A percentile compares a stretch with the other conserved stretches of the same genome.
These are phyloP conservation scores for Ploettnerulaceae sp. DNA, from an alignment of 2,329 filamentous ascomycete genomes.

Conservation along the genomic window DNA sequence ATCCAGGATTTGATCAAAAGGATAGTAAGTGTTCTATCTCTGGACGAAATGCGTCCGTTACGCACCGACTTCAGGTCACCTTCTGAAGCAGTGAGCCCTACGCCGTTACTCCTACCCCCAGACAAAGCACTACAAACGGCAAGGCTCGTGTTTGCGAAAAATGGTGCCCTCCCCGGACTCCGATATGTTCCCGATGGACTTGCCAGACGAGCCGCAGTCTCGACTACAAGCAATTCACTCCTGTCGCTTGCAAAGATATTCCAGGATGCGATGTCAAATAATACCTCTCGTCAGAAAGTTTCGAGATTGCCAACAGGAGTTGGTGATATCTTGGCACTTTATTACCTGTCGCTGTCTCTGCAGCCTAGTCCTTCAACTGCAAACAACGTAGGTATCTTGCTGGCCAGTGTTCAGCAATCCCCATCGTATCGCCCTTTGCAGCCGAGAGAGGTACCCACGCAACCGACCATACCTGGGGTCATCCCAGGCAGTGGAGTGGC, in stretches of 20 bases:
- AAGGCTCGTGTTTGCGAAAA: constrained; percentile 71
- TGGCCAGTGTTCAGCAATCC: constrained; percentile 85
- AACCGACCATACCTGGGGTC: constrained; percentile 67
- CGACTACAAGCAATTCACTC: constrained; percentile 92
- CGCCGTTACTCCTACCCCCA: constrained; percentile 73
- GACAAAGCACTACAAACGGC: constrained; percentile 80
- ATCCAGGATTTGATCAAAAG: constrained; percentile 75
- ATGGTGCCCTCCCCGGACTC: constrained; percentile 76
- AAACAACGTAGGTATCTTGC: constrained; percentile 94
- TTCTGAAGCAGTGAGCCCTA: constrained; percentile 6
- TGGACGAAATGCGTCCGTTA: constrained; percentile 39
- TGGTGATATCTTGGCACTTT: constrained; percentile 86
- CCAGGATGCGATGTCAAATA: constrained; percentile 85
- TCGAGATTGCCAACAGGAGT: constrained; percentile 68
- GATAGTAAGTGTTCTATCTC: constrained; percentile 66
- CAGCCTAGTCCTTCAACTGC: constrained; percentile 96
- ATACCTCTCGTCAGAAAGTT: constrained; percentile 39
- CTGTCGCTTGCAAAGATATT: constrained; percentile 96
- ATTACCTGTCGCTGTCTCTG: constrained; percentile 89
- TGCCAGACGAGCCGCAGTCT: constrained; percentile 73
- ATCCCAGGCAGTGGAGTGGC: constrained; percentile 80
- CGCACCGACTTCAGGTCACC: constrained; percentile 24
- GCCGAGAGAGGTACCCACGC: constrained; percentile 30
- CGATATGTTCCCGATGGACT: constrained; percentile 64
- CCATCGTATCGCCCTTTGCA: constrained; percentile 36